These are phyloP conservation scores for Nasturtium officinale DNA, from an alignment of 345 rosid species.

Conservation along the genomic window DNA sequence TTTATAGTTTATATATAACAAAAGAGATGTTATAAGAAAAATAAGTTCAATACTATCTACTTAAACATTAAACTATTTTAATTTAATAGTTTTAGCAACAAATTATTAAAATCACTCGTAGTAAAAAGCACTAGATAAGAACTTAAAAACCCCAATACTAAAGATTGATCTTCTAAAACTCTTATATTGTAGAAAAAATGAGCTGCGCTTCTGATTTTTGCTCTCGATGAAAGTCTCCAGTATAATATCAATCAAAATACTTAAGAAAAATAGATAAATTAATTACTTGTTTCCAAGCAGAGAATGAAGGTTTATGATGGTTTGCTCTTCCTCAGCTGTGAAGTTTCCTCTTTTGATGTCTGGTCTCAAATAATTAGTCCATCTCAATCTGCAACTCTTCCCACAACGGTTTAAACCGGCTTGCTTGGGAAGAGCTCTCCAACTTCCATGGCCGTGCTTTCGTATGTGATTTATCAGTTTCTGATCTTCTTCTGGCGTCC, in stretches of 20 bases:
- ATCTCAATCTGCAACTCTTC: slow-evolving; percentile 76
- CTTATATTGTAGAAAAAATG: not conserved
- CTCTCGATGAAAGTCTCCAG: not conserved
- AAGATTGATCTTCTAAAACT: not conserved
- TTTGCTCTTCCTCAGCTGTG: slow-evolving; percentile 70
- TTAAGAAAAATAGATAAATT: not conserved
- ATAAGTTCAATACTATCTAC: not conserved
- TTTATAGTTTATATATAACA: not conserved
- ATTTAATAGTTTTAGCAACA: not conserved
- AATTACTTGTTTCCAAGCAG: slow-evolving; percentile 76
- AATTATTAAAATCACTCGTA: not conserved
- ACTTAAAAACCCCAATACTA: not conserved
- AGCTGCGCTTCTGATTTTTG: not conserved
- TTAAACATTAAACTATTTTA: not conserved
- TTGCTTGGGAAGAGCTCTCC: slow-evolving; percentile 75
- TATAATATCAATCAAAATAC: not conserved
- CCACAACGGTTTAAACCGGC: slow-evolving; percentile 83
- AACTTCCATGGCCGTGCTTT: slow-evolving; percentile 73
- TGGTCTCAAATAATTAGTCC: slow-evolving; percentile 82
- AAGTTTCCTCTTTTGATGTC: slow-evolving; percentile 78
- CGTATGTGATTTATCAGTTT: slow-evolving; percentile 56
- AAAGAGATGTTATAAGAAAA: not conserved
- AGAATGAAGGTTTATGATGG: slow-evolving; percentile 67
- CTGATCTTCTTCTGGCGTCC: slow-evolving; percentile 77
- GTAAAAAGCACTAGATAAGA: not conserved